Conservation (phyloP, 805 yeast genomes). For the Monosporozyma servazzii region DNA sequence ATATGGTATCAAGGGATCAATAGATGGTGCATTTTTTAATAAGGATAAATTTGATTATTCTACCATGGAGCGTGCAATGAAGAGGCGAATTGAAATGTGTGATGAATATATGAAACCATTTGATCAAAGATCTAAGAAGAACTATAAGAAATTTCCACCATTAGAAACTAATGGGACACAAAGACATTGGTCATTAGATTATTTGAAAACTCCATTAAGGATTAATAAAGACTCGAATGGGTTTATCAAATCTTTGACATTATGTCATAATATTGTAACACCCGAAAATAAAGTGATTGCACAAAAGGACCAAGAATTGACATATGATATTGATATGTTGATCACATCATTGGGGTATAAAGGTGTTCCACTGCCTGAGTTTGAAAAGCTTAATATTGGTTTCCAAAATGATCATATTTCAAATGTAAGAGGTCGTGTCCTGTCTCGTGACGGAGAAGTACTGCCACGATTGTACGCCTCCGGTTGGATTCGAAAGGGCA, state of each 20-base stretch:
- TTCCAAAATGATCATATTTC: slow-evolving; percentile 45
- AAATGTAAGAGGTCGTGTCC: slow-evolving; percentile 39
- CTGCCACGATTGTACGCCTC: slow-evolving; percentile 57
- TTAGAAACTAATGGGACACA: slow-evolving; percentile 1
- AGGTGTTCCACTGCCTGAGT: slow-evolving; percentile 55
- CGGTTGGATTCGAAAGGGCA: slow-evolving; percentile 88
- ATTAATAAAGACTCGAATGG: slow-evolving; percentile 35
- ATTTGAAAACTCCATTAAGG: slow-evolving; percentile 55
- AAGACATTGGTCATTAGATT: slow-evolving; percentile 59
- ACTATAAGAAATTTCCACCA: slow-evolving; percentile 18
- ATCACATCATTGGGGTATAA: slow-evolving; percentile 79
- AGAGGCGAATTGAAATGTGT: slow-evolving; percentile 57
- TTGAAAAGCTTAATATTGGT: slow-evolving; percentile 40
- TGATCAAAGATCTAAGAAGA: slow-evolving; percentile 23
- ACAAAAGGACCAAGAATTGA: slow-evolving; percentile 10
- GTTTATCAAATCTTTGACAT: slow-evolving; percentile 23
- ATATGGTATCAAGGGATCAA: slow-evolving; percentile 42
- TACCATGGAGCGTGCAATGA: slow-evolving; percentile 43
- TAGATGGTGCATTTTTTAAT: slow-evolving; percentile 31
- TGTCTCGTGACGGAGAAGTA: slow-evolving; percentile 16
- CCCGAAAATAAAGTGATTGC: slow-evolving; percentile 18
- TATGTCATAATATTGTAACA: slow-evolving; percentile 14
- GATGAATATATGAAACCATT: slow-evolving; percentile 39
- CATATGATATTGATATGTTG: slow-evolving; percentile 49
- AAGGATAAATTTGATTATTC: slow-evolving; percentile 17